Base-by-base conservation (phyloP, 1,139 yeast species). In the Suhomyces taliae region DNA sequence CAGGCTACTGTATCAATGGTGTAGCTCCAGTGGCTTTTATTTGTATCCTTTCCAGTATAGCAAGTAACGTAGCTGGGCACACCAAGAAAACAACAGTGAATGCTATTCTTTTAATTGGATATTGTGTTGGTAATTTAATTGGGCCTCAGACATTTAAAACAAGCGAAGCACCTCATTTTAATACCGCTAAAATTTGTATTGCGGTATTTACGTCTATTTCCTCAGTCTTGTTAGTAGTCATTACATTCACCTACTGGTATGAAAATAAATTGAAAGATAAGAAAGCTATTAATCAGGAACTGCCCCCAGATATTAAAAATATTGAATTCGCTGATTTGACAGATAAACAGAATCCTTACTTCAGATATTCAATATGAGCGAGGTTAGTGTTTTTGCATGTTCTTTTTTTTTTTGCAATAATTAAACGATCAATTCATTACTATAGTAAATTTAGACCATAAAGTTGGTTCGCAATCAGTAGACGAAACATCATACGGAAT, bases 101-200 rank as follows among this genome's bases (percentile, higher is more conserved):
- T 60, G 86, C 87, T 2, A 59, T 82, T 32, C 74, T 76, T 36
- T 74, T 85, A 62, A 69, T 85, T 47, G 85, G 82, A 0, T 85
- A 82, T 58, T 82, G 87, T 55, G 77, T 79, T 27, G 90, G 93
- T 31, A 86, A 86, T 53, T 68, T 86, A 41, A 70, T 83, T 41
- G 91, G 91, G 7, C 90, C 91, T 3, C 90, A 84, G 61, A 75
- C 85, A 41, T 85, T 84, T 59, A 69, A 78, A 51, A 67, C 68
- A 0, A 54, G 55, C 9, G 80, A 82, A 54, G 81, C 81, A 1
- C 90, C 90, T 14, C 51, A 53, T 11, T 82, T 81, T 55, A 54
- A 59, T 2, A 70, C 78, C 3, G 86, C 82, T 4, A 70, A 72
- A 49, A 61, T 72, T 37, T 68, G 79, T 11, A 64, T 81, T 56